Evolutionary conservation across 129 eudicot species (phyloP).

Genomic region (Pulicaria dysenterica): DNA sequence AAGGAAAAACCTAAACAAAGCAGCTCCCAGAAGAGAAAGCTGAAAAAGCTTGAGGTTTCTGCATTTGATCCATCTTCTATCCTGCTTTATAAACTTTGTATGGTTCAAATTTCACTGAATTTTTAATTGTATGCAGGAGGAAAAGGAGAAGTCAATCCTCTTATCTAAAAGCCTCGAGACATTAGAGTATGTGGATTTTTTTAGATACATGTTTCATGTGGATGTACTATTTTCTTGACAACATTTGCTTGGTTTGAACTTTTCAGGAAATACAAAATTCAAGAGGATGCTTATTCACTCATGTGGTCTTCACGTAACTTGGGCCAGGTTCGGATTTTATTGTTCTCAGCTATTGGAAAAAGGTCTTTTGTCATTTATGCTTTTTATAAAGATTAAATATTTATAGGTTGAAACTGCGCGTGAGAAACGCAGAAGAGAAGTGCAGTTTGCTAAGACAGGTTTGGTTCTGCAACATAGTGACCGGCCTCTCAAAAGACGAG

Average conservation of each 20-base stretch:
- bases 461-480: conserved; percentile 54
- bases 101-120: conserved; percentile 14
- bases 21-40: conserved; percentile 75
- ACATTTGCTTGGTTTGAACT: conserved; percentile 16
- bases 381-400: not conserved
- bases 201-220: not conserved
- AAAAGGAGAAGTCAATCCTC: conserved; percentile 59
- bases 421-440: conserved; percentile 78
- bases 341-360: not conserved
- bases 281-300: conserved; percentile 72
- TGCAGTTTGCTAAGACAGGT: conserved; percentile 84
- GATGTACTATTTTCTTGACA: not conserved
- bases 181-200: conserved; percentile 65
- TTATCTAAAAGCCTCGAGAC: conserved; percentile 73
- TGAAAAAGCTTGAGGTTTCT: conserved; percentile 75
- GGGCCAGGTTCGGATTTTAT: conserved; percentile 69
- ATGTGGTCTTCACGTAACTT: conserved; percentile 85
- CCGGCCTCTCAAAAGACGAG: conserved; percentile 51
- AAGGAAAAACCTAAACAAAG: conserved; percentile 45
- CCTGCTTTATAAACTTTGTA: conserved; percentile 11
- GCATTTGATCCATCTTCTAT: not conserved
- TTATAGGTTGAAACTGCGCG: conserved; percentile 72
- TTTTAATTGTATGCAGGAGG: conserved; percentile 59
- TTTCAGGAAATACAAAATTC: conserved; percentile 76
- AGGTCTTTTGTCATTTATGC: not conserved